phyloP scores from a whole-genome alignment of 352 stramenopile genomes.

The Aphanomyces cochlioides region DNA sequence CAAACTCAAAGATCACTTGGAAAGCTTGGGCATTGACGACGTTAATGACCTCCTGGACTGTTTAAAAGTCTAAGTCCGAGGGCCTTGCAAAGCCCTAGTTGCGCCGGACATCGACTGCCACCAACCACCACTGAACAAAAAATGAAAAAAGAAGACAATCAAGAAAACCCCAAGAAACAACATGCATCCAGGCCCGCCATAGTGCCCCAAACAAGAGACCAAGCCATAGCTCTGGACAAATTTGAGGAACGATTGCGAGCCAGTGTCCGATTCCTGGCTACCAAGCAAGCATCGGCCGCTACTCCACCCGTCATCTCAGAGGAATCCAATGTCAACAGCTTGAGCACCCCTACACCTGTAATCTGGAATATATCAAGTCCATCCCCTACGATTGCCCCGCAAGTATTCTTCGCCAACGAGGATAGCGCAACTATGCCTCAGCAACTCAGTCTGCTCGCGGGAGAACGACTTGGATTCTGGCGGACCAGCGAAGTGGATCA shows the following conservation, averaged over 20 bases:
- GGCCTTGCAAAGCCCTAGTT: not conserved
- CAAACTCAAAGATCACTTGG: not conserved
- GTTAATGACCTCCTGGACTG: not conserved
- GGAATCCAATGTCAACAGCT: no score
- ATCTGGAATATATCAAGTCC: not conserved
- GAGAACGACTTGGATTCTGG: conserved; percentile 7
- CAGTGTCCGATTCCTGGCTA: no score
- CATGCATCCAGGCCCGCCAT: not conserved
- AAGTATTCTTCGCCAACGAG: not conserved
- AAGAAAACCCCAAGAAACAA: not conserved
- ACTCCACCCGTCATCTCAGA: no score
- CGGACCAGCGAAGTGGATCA: not conserved
- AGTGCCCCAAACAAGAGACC: not conserved
- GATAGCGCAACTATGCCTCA: not conserved
- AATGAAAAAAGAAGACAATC: not conserved
- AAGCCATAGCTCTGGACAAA: not conserved
- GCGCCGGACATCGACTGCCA: not conserved
- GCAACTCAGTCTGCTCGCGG: not conserved
- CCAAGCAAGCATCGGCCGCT: no score
- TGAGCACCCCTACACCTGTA: not conserved
- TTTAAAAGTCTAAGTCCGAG: not conserved
- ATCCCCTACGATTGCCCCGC: not conserved
- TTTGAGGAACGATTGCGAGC: no score
- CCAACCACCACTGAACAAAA: not conserved
- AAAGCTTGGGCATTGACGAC: not conserved